A percentile compares a stretch with the other conserved stretches of the same genome.
These are phyloP conservation scores for Pseudoturritis turrita DNA, from an alignment of 345 rosid species.

Conservation along the genomic window DNA sequence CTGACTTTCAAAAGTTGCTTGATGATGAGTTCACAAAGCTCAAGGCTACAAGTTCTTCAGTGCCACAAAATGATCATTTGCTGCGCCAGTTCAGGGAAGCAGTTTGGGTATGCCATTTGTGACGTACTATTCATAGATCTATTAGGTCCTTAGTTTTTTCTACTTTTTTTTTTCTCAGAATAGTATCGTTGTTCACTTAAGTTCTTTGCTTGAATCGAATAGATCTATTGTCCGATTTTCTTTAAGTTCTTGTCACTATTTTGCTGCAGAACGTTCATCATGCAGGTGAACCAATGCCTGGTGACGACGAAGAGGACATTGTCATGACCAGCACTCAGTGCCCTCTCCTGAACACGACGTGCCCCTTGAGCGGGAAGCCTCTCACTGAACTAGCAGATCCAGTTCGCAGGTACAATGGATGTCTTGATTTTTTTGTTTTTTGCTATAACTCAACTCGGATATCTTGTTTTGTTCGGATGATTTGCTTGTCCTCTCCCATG, in stretches of 20 bases:
- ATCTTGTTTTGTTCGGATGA: background rate
- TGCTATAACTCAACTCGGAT: background rate
- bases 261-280: constrained; percentile 81
- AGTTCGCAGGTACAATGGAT: constrained; percentile 66
- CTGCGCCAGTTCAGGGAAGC: constrained; percentile 76
- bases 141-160: background rate
- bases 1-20: constrained; percentile 71
- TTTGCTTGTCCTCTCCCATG: background rate
- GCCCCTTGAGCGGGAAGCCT: constrained; percentile 85
- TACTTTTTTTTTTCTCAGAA: background rate
- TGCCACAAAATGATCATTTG: constrained; percentile 41
- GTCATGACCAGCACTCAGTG: constrained; percentile 81
- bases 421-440: background rate
- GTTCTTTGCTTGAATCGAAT: background rate
- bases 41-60: constrained; percentile 42
- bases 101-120: constrained; percentile 57
- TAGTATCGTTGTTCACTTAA: background rate
- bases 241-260: background rate
- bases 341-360: constrained; percentile 59
- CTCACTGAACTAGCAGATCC: constrained; percentile 69
- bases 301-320: constrained; percentile 88
- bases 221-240: background rate
- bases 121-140: background rate
- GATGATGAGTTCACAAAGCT: constrained; percentile 50
- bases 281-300: constrained; percentile 81